Conservation (phyloP, 202 grass and related monocot genomes). For the Bolboschoenoplectus hybrid region DNA sequence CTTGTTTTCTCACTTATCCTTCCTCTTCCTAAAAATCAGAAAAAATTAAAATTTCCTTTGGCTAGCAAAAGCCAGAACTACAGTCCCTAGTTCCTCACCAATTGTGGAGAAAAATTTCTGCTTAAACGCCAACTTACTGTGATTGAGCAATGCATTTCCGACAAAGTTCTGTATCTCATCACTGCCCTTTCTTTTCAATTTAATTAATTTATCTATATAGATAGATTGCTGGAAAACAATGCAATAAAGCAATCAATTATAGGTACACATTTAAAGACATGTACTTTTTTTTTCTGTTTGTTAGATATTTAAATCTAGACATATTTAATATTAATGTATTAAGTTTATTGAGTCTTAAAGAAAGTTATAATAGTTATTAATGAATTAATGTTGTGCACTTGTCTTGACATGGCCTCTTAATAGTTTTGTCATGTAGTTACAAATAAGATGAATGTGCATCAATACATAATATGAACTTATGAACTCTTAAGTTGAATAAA, state of each 20-base stretch:
- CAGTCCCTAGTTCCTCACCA: slow-evolving; percentile 43
- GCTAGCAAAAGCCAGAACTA: slow-evolving; percentile 27
- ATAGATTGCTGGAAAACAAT: neutral
- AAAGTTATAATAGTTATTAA: too few species aligned
- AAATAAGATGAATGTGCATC: too few species aligned
- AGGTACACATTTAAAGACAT: too few species aligned
- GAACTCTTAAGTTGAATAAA: too few species aligned
- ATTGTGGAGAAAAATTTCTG: slow-evolving; percentile 28
- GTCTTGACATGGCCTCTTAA: too few species aligned
- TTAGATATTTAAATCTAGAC: too few species aligned
- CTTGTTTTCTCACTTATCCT: slow-evolving; percentile 14
- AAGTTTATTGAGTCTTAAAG: too few species aligned
- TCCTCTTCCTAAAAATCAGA: slow-evolving; percentile 23
- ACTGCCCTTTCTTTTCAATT: slow-evolving; percentile 5
- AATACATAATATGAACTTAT: too few species aligned
- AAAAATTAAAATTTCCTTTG: slow-evolving; percentile 32
- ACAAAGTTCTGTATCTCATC: slow-evolving; percentile 16
- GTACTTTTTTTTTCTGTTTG: too few species aligned
- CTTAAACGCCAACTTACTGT: slow-evolving; percentile 28
- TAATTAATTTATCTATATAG: neutral
- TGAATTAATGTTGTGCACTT: too few species aligned
- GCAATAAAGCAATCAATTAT: neutral
- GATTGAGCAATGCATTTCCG: slow-evolving; percentile 26
- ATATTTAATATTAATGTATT: too few species aligned
- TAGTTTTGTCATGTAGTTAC: too few species aligned